Percentiles rank a stretch among this genome's conserved stretches.
These are phyloP conservation scores for Laguncularia racemosa DNA, from an alignment of 345 rosid species.

Conservation along the genomic window DNA sequence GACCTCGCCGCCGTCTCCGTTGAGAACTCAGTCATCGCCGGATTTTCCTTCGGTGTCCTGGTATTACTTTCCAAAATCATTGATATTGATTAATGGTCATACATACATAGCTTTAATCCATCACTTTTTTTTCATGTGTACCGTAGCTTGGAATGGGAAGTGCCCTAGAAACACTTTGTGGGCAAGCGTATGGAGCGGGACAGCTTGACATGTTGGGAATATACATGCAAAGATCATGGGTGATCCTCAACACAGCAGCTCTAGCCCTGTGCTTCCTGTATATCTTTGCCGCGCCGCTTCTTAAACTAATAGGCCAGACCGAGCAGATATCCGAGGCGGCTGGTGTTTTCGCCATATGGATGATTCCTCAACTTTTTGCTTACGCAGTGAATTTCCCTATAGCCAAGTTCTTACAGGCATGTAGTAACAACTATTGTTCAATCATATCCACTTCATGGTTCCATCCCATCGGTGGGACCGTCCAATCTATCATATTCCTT, in stretches of 20 bases:
- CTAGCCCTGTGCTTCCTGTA: conserved; percentile 42
- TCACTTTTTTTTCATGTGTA: neutral
- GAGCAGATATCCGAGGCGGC: conserved; percentile 56
- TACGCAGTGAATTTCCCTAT: conserved; percentile 73
- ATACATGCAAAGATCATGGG: conserved; percentile 91
- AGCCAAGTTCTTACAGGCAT: conserved; percentile 77
- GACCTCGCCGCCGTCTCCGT: conserved; percentile 81
- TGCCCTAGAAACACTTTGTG: conserved; percentile 88
- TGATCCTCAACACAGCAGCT: conserved; percentile 60
- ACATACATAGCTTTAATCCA: neutral
- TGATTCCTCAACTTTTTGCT: conserved; percentile 86
- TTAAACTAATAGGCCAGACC: conserved; percentile 65
- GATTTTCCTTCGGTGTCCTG: conserved; percentile 84
- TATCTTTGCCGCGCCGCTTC: conserved; percentile 48
- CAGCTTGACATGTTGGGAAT: conserved; percentile 80
- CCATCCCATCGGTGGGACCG: too few relatives aligned
- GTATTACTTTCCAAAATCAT: conserved; percentile 16
- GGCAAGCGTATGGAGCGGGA: conserved; percentile 89
- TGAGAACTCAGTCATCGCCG: conserved; percentile 89
- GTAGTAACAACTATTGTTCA: conserved; percentile 38
- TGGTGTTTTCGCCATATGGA: conserved; percentile 58
- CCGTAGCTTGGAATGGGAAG: conserved; percentile 94
- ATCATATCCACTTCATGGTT: too few relatives aligned
- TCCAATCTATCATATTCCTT: too few relatives aligned
- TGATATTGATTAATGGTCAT: neutral